Percentiles rank a stretch among this genome's conserved stretches.
Conservation (phyloP, 805 yeast species). For the Isabelozyma rhagii region DNA sequence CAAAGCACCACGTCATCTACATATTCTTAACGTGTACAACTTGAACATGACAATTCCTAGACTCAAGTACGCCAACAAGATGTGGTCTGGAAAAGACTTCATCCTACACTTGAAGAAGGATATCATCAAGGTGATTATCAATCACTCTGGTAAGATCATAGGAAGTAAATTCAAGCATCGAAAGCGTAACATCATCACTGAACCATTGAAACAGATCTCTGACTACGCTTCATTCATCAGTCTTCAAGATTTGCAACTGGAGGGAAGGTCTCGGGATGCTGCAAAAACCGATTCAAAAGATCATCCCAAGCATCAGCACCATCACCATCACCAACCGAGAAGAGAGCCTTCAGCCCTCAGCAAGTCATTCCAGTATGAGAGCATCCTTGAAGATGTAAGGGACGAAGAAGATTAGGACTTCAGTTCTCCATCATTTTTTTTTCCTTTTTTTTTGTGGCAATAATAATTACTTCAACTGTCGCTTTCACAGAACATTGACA, state of each 20-base stretch:
- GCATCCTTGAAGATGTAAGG: background rate
- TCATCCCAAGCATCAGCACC: constrained; percentile 1
- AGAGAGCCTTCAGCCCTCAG: background rate
- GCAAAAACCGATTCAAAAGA: constrained; percentile 4
- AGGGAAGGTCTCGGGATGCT: constrained; percentile 21
- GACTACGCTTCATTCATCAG: constrained; percentile 37
- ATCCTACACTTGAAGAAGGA: constrained; percentile 60
- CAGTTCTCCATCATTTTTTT: no score
- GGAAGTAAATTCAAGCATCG: constrained; percentile 63
- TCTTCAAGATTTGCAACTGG: constrained; percentile 35
- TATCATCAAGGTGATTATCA: constrained; percentile 52
- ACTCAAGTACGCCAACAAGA: constrained; percentile 38
- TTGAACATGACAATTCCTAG: constrained; percentile 66
- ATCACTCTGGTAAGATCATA: constrained; percentile 72
- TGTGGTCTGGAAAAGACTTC: constrained; percentile 70
- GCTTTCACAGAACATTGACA: no score
- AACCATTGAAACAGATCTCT: constrained; percentile 39
- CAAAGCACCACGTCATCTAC: constrained; percentile 66
- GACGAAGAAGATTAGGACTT: background rate
- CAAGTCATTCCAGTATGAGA: background rate
- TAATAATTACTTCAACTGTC: no score
- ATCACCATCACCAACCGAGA: constrained; percentile 7
- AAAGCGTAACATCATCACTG: constrained; percentile 21
- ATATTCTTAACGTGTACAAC: constrained; percentile 74
- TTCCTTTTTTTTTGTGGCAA: background rate